Conservation (phyloP, 768 basidiomycete genomes). For the Candolleomyces efflorescens region DNA sequence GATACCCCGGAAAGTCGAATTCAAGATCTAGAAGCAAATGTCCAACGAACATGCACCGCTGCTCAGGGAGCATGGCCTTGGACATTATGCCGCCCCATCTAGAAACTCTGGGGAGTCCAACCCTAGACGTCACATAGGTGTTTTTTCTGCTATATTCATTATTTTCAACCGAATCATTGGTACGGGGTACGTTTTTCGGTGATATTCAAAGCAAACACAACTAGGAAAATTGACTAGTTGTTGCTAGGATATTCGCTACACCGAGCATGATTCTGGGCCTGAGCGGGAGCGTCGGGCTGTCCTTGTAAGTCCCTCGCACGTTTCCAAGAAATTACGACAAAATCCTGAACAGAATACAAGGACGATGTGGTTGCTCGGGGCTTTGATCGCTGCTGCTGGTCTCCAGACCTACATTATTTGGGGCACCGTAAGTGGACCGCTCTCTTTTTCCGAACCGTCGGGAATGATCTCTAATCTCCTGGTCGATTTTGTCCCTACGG, state of each 20-base stretch:
- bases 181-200: conserved; percentile 24
- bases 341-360: conserved; percentile 9
- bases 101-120: neutral
- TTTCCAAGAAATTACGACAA: neutral
- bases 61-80: neutral
- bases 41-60: neutral
- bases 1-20: neutral
- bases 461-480: neutral
- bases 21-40: neutral
- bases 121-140: conserved; percentile 18
- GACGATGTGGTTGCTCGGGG: conserved; percentile 34
- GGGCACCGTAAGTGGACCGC: conserved; percentile 24
- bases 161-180: conserved; percentile 36
- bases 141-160: conserved; percentile 29
- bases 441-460: neutral
- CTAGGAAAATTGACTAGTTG: neutral
- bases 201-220: neutral
- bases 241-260: conserved; percentile 30
- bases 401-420: conserved; percentile 34
- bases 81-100: neutral
- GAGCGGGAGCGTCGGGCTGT: conserved; percentile 30
- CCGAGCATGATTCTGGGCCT: conserved; percentile 27
- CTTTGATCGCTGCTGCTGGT: conserved; percentile 29
- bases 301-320: conserved; percentile 20
- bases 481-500: neutral